Percentiles rank a stretch among this genome's conserved stretches.
Evolutionary conservation across 2,329 filamentous ascomycete genomes (phyloP).

Genomic region (Fusarium coicis): DNA sequence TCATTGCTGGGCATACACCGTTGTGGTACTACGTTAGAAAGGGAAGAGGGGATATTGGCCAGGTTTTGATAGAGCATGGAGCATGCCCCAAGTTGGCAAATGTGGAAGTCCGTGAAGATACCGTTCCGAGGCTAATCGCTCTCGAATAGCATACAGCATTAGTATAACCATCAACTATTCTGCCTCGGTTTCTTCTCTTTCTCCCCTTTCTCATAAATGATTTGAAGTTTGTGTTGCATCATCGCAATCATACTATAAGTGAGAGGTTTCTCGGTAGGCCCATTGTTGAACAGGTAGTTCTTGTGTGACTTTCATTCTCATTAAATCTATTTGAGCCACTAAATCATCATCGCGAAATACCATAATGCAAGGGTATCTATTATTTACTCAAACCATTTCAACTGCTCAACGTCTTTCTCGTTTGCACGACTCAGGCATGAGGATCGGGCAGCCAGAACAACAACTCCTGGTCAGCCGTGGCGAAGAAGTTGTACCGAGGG

Average conservation of each 20-base stretch:
- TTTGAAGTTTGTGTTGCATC: not conserved
- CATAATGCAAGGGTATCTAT: conserved; percentile 31
- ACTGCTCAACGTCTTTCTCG: not conserved
- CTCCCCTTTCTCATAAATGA: not conserved
- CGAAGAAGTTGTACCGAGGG: conserved; percentile 90
- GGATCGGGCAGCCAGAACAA: conserved; percentile 82
- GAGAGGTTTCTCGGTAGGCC: not conserved
- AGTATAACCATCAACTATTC: not conserved
- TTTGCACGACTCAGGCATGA: conserved; percentile 54
- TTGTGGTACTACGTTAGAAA: conserved; percentile 26
- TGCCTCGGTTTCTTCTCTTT: not conserved
- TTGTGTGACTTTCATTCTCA: not conserved
- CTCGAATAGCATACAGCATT: not conserved
- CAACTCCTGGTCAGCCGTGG: conserved; percentile 86
- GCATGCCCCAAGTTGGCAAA: conserved; percentile 22
- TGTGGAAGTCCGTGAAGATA: conserved; percentile 16
- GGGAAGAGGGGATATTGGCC: conserved; percentile 23
- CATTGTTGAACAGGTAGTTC: not conserved
- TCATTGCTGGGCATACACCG: conserved; percentile 19
- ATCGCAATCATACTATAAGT: not conserved
- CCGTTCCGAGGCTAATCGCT: conserved; percentile 6
- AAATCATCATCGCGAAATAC: not conserved
- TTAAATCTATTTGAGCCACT: not conserved
- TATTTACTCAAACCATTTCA: not conserved
- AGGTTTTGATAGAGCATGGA: conserved; percentile 22